phyloP scores from a whole-genome alignment of 306 rosid genomes.

The Gynostemma pentaphyllum region DNA sequence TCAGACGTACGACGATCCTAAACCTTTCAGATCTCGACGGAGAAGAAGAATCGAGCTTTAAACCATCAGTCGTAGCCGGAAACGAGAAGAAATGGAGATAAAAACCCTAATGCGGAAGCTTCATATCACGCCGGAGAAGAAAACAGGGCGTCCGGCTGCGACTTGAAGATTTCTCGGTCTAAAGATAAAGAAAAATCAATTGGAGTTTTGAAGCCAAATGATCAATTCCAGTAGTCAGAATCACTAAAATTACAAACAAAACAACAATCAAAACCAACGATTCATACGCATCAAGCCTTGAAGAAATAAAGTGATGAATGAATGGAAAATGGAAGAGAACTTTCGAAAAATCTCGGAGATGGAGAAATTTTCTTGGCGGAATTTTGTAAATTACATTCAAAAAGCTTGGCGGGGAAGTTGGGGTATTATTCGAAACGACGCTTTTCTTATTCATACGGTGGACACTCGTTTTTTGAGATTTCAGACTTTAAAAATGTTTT shows the following conservation, averaged over 20 bases:
- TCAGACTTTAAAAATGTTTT: no score
- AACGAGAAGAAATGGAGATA: no score
- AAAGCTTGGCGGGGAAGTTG: conserved; percentile 19
- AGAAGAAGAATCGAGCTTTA: no score
- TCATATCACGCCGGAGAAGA: no score
- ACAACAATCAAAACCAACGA: not conserved
- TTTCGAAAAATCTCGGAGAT: not conserved
- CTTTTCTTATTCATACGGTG: not conserved
- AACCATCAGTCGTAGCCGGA: no score
- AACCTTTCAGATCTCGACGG: no score
- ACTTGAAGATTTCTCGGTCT: no score
- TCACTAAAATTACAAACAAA: not conserved
- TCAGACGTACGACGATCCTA: no score
- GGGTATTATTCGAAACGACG: not conserved
- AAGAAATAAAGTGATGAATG: not conserved
- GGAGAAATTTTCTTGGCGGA: not conserved
- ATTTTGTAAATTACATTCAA: not conserved
- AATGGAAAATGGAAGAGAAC: not conserved
- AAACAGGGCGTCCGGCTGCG: no score
- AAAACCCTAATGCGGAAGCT: no score
- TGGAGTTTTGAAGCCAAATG: no score
- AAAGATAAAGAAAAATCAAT: no score
- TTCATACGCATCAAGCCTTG: not conserved
- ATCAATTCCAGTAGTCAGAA: not conserved
- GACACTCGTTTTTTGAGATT: not conserved